Percentiles rank a stretch among this genome's conserved stretches.
These are phyloP conservation scores for Phalaenopsis hybrid DNA, from an alignment of 116 monocot species.

Conservation along the genomic window DNA sequence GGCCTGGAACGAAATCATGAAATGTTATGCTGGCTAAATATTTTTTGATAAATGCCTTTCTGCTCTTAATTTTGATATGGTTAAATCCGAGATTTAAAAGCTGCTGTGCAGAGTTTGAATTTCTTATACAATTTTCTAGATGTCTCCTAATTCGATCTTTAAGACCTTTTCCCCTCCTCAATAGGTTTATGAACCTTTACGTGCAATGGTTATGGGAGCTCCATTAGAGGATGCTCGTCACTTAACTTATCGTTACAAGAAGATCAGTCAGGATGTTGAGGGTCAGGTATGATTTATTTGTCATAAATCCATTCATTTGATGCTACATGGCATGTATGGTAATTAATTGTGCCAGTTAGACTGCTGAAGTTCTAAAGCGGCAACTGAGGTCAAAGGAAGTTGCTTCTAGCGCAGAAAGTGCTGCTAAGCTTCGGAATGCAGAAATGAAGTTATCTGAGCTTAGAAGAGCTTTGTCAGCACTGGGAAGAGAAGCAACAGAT, in stretches of 20 bases:
- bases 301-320: conserved; percentile 5
- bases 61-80: not conserved
- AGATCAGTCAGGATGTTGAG: conserved; percentile 76
- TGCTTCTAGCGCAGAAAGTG: conserved; percentile 37
- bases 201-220: conserved; percentile 68
- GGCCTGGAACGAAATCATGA: not conserved
- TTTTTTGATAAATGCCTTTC: not conserved
- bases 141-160: not conserved
- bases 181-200: conserved; percentile 80
- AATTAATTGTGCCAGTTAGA: conserved; percentile 32
- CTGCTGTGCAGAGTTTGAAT: not conserved
- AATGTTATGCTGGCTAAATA: not conserved
- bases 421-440: conserved; percentile 61
- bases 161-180: not conserved
- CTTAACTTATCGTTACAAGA: conserved; percentile 71
- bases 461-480: conserved; percentile 44
- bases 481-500: conserved; percentile 81
- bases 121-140: not conserved
- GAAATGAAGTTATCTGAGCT: conserved; percentile 80
- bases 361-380: conserved; percentile 66
- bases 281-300: conserved; percentile 45
- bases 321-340: not conserved
- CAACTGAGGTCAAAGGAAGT: conserved; percentile 66
- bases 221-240: conserved; percentile 97
- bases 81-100: not conserved